These are phyloP conservation scores for Mycena metata DNA, from an alignment of 768 basidiomycete genomes.

Conservation along the genomic window DNA sequence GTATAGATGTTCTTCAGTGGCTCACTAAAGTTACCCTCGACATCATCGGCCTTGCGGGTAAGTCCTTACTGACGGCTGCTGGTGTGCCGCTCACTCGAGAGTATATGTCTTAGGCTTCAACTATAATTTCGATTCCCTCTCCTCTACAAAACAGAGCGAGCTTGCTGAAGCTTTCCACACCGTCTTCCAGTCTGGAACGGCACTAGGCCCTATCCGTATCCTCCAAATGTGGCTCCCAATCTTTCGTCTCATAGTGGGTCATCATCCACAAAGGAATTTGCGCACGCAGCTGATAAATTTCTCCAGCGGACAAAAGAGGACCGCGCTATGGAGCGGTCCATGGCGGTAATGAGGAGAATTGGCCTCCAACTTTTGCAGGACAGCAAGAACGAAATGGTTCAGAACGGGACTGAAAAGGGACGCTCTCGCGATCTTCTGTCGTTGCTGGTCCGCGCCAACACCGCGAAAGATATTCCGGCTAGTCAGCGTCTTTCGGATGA, in stretches of 20 bases:
- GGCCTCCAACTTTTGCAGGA: slow-evolving; percentile 62
- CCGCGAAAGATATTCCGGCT: slow-evolving; percentile 69
- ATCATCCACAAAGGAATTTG: background rate
- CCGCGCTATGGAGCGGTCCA: slow-evolving; percentile 47
- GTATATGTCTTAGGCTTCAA: slow-evolving; percentile 34
- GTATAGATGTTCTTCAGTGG: slow-evolving; percentile 64
- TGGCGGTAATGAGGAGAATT: slow-evolving; percentile 61
- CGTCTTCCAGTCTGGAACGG: slow-evolving; percentile 55
- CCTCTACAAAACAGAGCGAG: slow-evolving; percentile 49
- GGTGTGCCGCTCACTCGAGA: slow-evolving; percentile 35
- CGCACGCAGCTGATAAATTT: background rate
- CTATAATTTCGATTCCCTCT: slow-evolving; percentile 34
- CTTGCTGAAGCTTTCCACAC: slow-evolving; percentile 58
- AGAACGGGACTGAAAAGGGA: slow-evolving; percentile 48
- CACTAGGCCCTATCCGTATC: slow-evolving; percentile 45
- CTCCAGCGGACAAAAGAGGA: slow-evolving; percentile 50
- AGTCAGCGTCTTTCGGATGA: slow-evolving; percentile 69
- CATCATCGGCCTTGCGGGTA: slow-evolving; percentile 69
- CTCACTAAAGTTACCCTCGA: slow-evolving; percentile 69
- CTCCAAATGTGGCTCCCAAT: slow-evolving; percentile 47
- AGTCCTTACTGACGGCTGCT: slow-evolving; percentile 61
- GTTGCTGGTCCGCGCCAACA: slow-evolving; percentile 72
- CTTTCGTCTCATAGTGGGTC: slow-evolving; percentile 49
- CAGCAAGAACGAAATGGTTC: slow-evolving; percentile 58
- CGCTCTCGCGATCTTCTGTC: slow-evolving; percentile 69